Evolutionary conservation across 805 yeast species (phyloP).

Genomic region (Candida sonorensis): DNA sequence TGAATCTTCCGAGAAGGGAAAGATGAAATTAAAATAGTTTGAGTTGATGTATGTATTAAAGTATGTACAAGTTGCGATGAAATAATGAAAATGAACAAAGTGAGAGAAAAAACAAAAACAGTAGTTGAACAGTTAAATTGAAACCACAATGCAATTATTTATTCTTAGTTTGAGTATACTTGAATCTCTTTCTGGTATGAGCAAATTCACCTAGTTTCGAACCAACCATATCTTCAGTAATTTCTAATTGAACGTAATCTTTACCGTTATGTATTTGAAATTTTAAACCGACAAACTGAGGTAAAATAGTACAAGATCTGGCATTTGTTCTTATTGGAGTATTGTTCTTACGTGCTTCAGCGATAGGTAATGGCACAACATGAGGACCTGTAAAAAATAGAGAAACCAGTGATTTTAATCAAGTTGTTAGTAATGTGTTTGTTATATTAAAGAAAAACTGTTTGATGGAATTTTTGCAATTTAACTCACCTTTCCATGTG

Average conservation of each 20-base stretch:
- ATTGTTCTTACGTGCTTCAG: slow-evolving; percentile 71
- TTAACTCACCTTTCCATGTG: slow-evolving; percentile 52
- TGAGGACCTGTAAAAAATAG: slow-evolving; percentile 55
- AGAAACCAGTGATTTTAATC: not conserved
- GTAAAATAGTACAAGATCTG: slow-evolving; percentile 87
- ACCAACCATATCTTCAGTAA: slow-evolving; percentile 96
- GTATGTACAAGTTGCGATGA: not conserved
- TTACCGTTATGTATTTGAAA: slow-evolving; percentile 96
- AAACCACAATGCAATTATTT: slow-evolving; percentile 20
- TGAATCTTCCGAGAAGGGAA: slow-evolving; percentile 18
- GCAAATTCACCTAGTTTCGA: slow-evolving; percentile 93
- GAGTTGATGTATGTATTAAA: not conserved
- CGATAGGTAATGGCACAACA: slow-evolving; percentile 90
- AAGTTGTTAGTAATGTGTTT: no score
- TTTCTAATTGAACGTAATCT: slow-evolving; percentile 81
- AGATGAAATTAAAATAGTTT: not conserved
- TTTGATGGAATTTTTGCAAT: no score
- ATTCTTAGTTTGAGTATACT: slow-evolving; percentile 73
- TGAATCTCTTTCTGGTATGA: slow-evolving; percentile 84
- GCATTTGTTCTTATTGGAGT: slow-evolving; percentile 95
- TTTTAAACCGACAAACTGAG: slow-evolving; percentile 90
- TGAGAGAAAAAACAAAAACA: no score
- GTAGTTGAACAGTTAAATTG: not conserved
- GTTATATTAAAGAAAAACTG: no score
- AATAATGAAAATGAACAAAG: no score